Conservation (phyloP, 2,329 filamentous ascomycete genomes). For the Cryphonectria radicalis region DNA sequence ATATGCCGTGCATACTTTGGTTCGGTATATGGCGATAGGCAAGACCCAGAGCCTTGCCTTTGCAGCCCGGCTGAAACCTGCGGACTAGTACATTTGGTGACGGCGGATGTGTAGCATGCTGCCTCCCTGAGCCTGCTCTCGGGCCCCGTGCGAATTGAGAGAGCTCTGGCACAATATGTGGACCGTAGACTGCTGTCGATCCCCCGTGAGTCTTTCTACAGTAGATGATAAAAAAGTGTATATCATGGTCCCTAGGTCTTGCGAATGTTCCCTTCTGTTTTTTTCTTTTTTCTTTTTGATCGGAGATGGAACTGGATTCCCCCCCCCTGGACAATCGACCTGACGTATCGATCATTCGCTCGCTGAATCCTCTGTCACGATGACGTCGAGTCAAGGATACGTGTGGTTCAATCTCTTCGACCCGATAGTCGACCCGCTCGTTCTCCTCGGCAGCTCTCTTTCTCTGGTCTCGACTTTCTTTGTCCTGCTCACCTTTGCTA, state of each 20-base stretch:
- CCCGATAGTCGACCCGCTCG: conserved; percentile 13
- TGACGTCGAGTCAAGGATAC: background rate
- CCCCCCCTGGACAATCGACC: conserved; percentile 1
- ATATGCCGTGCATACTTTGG: background rate
- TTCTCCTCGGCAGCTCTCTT: conserved; percentile 11
- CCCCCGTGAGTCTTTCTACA: background rate
- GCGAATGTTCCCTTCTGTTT: background rate
- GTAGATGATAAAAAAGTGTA: background rate
- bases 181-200: background rate
- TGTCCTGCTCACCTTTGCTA: conserved; percentile 11
- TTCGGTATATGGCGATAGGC: background rate
- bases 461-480: conserved; percentile 3
- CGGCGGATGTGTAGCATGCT: background rate
- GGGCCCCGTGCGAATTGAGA: background rate
- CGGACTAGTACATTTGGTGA: background rate
- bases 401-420: conserved; percentile 13
- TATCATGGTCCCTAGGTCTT: background rate
- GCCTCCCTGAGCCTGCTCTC: background rate
- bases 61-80: conserved; percentile 9
- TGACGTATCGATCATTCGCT: background rate
- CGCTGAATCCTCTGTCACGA: background rate
- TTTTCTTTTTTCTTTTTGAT: background rate
- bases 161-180: background rate
- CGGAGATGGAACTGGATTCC: conserved; percentile 11
- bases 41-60: background rate